These are phyloP conservation scores for Cenchrus purpureus DNA, from an alignment of 176 grass and related monocot species.

Conservation along the genomic window DNA sequence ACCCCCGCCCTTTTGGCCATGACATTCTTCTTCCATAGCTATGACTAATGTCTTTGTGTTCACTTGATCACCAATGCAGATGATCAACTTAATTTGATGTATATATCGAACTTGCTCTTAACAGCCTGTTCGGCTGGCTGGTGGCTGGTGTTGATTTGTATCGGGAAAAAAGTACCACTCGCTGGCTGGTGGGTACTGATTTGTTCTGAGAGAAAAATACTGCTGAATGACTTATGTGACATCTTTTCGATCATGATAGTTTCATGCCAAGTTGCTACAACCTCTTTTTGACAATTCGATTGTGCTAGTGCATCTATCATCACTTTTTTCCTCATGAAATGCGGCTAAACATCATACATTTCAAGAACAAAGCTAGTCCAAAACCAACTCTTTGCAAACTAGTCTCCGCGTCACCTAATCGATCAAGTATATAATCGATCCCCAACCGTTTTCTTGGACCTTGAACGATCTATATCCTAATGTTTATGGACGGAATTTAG, in stretches of 20 bases:
- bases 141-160: too few species aligned
- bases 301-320: background rate
- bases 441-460: constrained; percentile 31
- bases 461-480: background rate
- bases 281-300: constrained; percentile 40
- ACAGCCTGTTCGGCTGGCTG: too few species aligned
- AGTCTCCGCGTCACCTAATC: constrained; percentile 12
- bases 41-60: too few species aligned
- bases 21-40: background rate
- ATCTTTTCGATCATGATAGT: background rate
- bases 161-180: too few species aligned
- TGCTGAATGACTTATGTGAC: too few species aligned
- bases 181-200: too few species aligned
- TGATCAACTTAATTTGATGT: too few species aligned
- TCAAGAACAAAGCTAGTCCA: background rate
- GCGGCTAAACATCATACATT: background rate
- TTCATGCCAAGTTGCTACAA: constrained; percentile 3
- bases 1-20: background rate
- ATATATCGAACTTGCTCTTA: too few species aligned
- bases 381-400: background rate
- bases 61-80: too few species aligned
- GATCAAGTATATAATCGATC: background rate
- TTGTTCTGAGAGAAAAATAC: too few species aligned
- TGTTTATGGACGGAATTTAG: background rate
- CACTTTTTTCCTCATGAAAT: background rate